phyloP scores from a whole-genome alignment of 495 filamentous ascomycete genomes.

The Annulohypoxylon nitens region DNA sequence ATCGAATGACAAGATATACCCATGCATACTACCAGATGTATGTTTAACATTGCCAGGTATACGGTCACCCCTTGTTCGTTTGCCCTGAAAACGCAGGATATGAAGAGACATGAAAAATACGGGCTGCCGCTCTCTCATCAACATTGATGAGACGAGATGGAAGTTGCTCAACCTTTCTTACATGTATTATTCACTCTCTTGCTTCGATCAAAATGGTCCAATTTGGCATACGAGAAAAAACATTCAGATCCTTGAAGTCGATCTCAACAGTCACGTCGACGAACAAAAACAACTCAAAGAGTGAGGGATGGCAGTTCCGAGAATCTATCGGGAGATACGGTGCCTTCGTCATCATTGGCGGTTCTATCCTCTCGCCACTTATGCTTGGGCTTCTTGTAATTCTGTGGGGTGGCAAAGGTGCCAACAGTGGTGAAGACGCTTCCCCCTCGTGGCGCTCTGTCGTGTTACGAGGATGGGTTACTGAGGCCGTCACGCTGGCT shows the following conservation, averaged over 20 bases:
- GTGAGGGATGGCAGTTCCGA: neutral
- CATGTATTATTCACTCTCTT: neutral
- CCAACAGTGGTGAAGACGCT: neutral
- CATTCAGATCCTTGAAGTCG: neutral
- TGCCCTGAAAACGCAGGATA: neutral
- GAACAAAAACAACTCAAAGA: neutral
- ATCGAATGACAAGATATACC: slow-evolving; percentile 10
- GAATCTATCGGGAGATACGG: neutral
- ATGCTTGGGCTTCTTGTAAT: neutral
- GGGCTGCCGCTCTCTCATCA: neutral
- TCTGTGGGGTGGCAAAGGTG: neutral
- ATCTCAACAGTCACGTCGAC: neutral
- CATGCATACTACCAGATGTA: neutral
- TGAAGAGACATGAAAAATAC: neutral
- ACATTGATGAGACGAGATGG: neutral
- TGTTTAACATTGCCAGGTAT: neutral
- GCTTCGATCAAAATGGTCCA: neutral
- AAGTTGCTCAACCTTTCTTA: neutral
- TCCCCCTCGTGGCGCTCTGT: neutral
- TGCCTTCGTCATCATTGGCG: neutral
- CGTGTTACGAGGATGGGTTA: neutral
- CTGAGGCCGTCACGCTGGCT: neutral
- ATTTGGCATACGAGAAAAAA: neutral
- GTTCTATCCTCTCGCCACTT: neutral
- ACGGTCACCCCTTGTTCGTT: neutral